These are phyloP conservation scores for Lactarius hengduanensis DNA, from an alignment of 768 basidiomycete genomes.

Conservation along the genomic window DNA sequence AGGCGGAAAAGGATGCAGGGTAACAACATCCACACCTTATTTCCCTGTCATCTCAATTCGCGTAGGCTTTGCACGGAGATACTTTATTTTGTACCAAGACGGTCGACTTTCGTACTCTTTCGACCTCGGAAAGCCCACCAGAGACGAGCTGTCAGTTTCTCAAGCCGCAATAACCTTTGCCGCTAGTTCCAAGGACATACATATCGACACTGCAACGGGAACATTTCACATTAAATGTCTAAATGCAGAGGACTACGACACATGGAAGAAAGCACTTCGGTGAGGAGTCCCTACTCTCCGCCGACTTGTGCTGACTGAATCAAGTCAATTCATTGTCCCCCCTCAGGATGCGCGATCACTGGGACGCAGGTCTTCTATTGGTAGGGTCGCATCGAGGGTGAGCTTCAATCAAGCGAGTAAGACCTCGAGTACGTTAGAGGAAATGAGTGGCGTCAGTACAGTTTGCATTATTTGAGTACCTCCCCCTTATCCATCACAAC, in stretches of 20 bases:
- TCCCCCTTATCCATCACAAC: slow-evolving; percentile 15
- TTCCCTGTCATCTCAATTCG: background rate
- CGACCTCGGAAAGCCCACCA: slow-evolving; percentile 64
- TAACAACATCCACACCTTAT: slow-evolving; percentile 31
- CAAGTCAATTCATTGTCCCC: slow-evolving; percentile 62
- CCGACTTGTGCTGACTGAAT: slow-evolving; percentile 11
- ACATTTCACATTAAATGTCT: slow-evolving; percentile 84
- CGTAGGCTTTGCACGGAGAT: slow-evolving; percentile 76
- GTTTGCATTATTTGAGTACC: background rate
- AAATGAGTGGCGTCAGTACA: slow-evolving; percentile 59
- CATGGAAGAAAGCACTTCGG: slow-evolving; percentile 78
- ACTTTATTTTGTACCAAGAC: slow-evolving; percentile 66
- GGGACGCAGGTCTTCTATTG: slow-evolving; percentile 38
- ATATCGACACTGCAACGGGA: slow-evolving; percentile 70
- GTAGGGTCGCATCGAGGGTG: slow-evolving; percentile 41
- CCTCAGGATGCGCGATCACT: slow-evolving; percentile 38
- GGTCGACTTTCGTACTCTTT: slow-evolving; percentile 76
- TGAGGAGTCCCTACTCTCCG: slow-evolving; percentile 32
- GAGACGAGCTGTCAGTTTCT: slow-evolving; percentile 62
- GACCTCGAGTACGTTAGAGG: slow-evolving; percentile 55
- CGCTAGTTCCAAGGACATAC: slow-evolving; percentile 73
- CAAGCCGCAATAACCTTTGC: slow-evolving; percentile 78
- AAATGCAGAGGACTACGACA: slow-evolving; percentile 64
- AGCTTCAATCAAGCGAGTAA: slow-evolving; percentile 45
- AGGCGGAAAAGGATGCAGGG: slow-evolving; percentile 88